Evolutionary conservation across 2,329 filamentous ascomycete species (phyloP), one percentile per base, ranked within the genome.

Genomic region (Metarhizium guizhouense): DNA sequence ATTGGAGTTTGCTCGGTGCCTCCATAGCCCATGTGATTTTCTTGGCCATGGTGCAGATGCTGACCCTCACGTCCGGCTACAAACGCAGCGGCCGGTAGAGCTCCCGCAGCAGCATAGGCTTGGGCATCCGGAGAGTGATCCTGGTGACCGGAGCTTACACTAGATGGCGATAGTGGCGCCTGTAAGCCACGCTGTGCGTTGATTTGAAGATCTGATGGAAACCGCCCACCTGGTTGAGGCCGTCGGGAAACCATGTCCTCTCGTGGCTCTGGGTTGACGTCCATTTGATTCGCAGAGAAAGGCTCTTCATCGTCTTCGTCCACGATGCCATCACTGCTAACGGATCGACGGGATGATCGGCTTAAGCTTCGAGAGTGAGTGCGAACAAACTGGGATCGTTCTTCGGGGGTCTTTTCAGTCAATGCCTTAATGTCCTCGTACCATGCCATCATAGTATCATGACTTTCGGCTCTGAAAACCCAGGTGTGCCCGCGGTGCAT

Each of bases 401-500:
- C 92, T 69, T 95, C 90, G 32, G 90, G 88, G 29, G 87, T 88
- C 72, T 88, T 92, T 55, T 95, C 91, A 5, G 90, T 96, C 59
- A 99, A 76, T 47, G 82, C 84, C 70, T 93, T 91, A 69, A 99
- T 93, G 65, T 96, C 93, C 54, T 94, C 87, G 69, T 91, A 97
- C 83, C 94, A 99, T 49, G 91, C 90, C 76, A 95, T 85, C 93
- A 97, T 96, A 14, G 92, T 96, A 63, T 97, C 93, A 70, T 95
- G 78, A 62, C 81, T 85, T 64, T 87, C 84, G 53, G 83, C 84
- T 49, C 85, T 81, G 72, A 88, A 87, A 25, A 87, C 83, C 85
- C 85, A 88, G 2, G 82, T 86, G 63, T 87, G 84, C 29, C 83
- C 84, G 55, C 92, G 88, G 71, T 97, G 94, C 84, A 97, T 90